Percentiles rank a stretch among this genome's conserved stretches.
Conservation (phyloP, 257 asterid genomes). For the Gynochthodes officinalis region DNA sequence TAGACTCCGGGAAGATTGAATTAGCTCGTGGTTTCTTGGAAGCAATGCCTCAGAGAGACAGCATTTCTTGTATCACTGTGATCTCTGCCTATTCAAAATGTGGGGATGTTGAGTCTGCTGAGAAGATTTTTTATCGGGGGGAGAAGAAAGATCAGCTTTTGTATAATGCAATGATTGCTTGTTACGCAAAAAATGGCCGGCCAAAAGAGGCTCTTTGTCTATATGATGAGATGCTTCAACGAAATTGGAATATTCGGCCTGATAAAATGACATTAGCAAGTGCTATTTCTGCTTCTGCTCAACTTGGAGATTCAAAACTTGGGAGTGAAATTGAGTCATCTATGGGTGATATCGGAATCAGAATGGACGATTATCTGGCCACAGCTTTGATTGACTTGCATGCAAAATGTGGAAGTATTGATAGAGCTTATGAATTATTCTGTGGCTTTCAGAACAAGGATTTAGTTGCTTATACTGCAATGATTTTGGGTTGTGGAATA, state of each 20-base stretch:
- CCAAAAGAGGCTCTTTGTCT: constrained; percentile 70
- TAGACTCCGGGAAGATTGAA: constrained; percentile 57
- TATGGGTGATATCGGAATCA: constrained; percentile 50
- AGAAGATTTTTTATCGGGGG: constrained; percentile 40
- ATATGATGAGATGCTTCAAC: constrained; percentile 62
- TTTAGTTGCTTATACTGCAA: constrained; percentile 76
- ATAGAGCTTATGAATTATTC: constrained; percentile 68
- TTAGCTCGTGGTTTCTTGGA: constrained; percentile 61
- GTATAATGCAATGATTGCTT: constrained; percentile 79
- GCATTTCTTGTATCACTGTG: constrained; percentile 64
- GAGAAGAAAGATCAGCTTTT: constrained; percentile 41
- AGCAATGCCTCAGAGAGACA: constrained; percentile 55
- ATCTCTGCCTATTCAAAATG: constrained; percentile 67
- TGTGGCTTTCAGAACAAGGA: constrained; percentile 46
- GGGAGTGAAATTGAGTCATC: constrained; percentile 58
- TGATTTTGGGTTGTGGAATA: constrained; percentile 80
- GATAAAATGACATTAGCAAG: constrained; percentile 72
- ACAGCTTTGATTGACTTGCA: constrained; percentile 76
- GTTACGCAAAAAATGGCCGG: constrained; percentile 63
- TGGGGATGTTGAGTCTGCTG: constrained; percentile 68
- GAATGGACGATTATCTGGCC: constrained; percentile 73
- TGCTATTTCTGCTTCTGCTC: constrained; percentile 80
- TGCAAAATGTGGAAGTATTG: constrained; percentile 67
- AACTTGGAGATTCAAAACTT: constrained; percentile 59
- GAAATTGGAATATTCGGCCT: constrained; percentile 38